These are phyloP conservation scores for Cairneyella variabilis DNA, from an alignment of 495 filamentous ascomycete species.

Conservation along the genomic window DNA sequence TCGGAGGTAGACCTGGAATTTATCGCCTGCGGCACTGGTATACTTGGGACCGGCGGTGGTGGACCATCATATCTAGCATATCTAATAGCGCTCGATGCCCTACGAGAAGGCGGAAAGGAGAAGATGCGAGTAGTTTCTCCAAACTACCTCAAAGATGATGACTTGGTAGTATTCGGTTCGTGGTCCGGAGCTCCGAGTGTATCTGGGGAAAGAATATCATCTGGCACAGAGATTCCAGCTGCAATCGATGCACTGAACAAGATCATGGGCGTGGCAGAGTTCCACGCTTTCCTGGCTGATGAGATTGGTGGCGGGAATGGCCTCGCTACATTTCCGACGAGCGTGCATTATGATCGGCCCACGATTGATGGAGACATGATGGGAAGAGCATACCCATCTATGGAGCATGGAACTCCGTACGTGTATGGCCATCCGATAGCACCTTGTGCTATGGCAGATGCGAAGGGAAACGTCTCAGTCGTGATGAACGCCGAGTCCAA, in stretches of 20 bases:
- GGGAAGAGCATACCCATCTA: constrained; percentile 46
- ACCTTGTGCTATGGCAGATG: constrained; percentile 3
- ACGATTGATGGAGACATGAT: constrained; percentile 52
- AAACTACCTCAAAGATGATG: constrained; percentile 35
- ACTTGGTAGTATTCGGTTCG: constrained; percentile 38
- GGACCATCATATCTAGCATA: constrained; percentile 39
- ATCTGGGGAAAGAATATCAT: constrained; percentile 41
- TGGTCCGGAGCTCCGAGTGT: constrained; percentile 44
- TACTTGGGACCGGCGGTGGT: constrained; percentile 58
- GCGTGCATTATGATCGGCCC: constrained; percentile 43
- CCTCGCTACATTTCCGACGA: constrained; percentile 45
- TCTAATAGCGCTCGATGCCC: constrained; percentile 25
- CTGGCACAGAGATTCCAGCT: constrained; percentile 44
- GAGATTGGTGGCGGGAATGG: constrained; percentile 53
- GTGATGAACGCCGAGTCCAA: constrained; percentile 1
- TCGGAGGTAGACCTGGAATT: constrained; percentile 48
- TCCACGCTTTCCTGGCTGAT: constrained; percentile 35
- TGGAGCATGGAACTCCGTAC: constrained; percentile 5
- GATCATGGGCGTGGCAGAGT: constrained; percentile 11
- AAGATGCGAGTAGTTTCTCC: constrained; percentile 42
- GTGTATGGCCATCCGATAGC: constrained; percentile 1
- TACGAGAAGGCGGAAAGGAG: constrained; percentile 36
- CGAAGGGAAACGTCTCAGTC: constrained; percentile 2
- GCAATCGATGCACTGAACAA: constrained; percentile 40
- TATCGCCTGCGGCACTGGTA: constrained; percentile 46